phyloP scores from a whole-genome alignment of 2,329 filamentous ascomycete species.

The Gliomastix tumulicola region DNA sequence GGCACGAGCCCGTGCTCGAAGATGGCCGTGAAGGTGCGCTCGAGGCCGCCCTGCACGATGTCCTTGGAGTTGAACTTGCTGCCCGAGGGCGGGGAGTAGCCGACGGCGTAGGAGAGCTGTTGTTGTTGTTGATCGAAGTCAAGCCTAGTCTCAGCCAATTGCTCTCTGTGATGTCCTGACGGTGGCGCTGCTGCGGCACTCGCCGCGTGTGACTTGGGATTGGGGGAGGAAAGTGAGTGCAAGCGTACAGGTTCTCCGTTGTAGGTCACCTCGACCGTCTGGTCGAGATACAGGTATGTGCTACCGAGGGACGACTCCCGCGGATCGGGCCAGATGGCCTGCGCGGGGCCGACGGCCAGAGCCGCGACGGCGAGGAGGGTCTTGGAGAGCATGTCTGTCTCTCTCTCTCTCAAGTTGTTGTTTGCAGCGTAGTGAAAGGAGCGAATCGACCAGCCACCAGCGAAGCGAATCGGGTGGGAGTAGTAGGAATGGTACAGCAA shows the following conservation, averaged over 20 bases:
- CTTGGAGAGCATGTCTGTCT: conserved; percentile 22
- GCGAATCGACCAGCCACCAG: too few species aligned
- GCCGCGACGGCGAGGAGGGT: conserved; percentile 29
- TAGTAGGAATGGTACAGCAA: too few species aligned
- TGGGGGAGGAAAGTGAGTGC: conserved; percentile 20
- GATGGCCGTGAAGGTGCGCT: conserved; percentile 55
- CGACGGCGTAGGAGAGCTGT: conserved; percentile 41
- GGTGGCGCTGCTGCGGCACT: too few species aligned
- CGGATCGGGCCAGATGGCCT: conserved; percentile 54
- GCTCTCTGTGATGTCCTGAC: too few species aligned
- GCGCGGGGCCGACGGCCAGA: conserved; percentile 29
- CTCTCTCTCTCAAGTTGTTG: too few species aligned
- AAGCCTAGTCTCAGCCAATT: conserved; percentile 22
- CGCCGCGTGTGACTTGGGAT: conserved; percentile 1
- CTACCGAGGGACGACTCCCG: conserved; percentile 42
- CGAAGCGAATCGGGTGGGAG: too few species aligned
- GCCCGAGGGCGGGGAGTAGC: conserved; percentile 30
- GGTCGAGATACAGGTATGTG: conserved; percentile 44
- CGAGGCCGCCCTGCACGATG: conserved; percentile 48
- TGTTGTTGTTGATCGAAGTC: conserved; percentile 10
- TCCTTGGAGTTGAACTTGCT: conserved; percentile 38
- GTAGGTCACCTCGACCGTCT: conserved; percentile 46
- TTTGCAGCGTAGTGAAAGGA: too few species aligned
- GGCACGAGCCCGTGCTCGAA: conserved; percentile 66
- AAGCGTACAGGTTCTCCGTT: conserved; percentile 51